These are phyloP conservation scores for Leptomonas seymouri DNA, from an alignment of 208 protist genomes.

Conservation along the genomic window DNA sequence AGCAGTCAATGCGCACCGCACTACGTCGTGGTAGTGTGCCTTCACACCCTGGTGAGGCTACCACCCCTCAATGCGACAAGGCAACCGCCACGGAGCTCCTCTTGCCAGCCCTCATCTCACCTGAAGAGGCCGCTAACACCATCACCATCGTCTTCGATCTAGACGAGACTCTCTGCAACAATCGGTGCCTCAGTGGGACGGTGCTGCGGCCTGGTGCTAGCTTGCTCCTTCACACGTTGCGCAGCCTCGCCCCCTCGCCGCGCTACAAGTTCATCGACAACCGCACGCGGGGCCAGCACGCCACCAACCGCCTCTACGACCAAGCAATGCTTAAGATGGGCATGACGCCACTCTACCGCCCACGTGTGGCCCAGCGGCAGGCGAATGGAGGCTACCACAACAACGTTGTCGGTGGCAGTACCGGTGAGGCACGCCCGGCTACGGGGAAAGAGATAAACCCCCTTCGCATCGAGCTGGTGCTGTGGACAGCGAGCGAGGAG, in stretches of 20 bases:
- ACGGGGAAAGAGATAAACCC: slow-evolving; percentile 25
- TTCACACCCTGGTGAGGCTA: not conserved
- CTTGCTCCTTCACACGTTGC: slow-evolving; percentile 56
- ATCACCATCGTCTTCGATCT: slow-evolving; percentile 92
- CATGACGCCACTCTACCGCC: slow-evolving; percentile 29
- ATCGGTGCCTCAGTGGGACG: slow-evolving; percentile 59
- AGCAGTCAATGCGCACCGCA: not conserved
- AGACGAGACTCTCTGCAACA: slow-evolving; percentile 92
- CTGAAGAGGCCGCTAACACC: slow-evolving; percentile 53
- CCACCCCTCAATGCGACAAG: not conserved
- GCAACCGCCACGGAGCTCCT: slow-evolving; percentile 27
- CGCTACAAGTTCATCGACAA: slow-evolving; percentile 28
- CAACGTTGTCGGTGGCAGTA: slow-evolving; percentile 17
- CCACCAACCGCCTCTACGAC: slow-evolving; percentile 51
- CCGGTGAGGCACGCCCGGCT: slow-evolving; percentile 27
- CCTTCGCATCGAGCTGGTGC: slow-evolving; percentile 79
- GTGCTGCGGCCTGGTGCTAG: slow-evolving; percentile 75
- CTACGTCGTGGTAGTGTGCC: not conserved
- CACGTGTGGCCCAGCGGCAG: slow-evolving; percentile 31
- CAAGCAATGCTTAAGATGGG: slow-evolving; percentile 40
- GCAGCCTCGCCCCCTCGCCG: slow-evolving; percentile 51
- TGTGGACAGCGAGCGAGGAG: slow-evolving; percentile 91
- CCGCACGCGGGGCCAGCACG: slow-evolving; percentile 20
- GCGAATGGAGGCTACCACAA: slow-evolving; percentile 16
- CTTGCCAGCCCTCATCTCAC: slow-evolving; percentile 43